A percentile compares a stretch with the other conserved stretches of the same genome.
phyloP scores from a whole-genome alignment of 768 basidiomycete species.

The Pleurotus platypus region DNA sequence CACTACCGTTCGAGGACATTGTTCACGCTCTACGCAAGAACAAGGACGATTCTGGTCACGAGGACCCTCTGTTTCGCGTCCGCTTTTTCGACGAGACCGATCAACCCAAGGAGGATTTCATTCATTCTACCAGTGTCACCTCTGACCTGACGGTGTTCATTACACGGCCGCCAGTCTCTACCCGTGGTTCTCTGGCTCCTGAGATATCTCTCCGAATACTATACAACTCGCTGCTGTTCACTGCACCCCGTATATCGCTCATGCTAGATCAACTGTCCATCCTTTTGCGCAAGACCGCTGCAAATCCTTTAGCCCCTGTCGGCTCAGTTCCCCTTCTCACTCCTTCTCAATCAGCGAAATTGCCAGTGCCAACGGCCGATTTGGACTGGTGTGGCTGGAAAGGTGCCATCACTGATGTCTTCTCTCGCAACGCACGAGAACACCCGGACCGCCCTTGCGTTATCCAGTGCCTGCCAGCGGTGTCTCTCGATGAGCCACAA shows the following conservation, averaged over 20 bases:
- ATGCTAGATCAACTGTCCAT: slow-evolving; percentile 85
- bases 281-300: slow-evolving; percentile 67
- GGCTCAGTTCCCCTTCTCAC: slow-evolving; percentile 83
- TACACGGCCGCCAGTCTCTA: slow-evolving; percentile 63
- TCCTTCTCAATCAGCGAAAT: slow-evolving; percentile 55
- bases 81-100: slow-evolving; percentile 97
- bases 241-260: slow-evolving; percentile 65
- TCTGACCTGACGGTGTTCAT: slow-evolving; percentile 95
- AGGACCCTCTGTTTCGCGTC: slow-evolving; percentile 82
- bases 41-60: slow-evolving; percentile 51
- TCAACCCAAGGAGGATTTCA: slow-evolving; percentile 65
- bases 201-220: slow-evolving; percentile 76
- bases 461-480: slow-evolving; percentile 65
- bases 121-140: slow-evolving; percentile 75
- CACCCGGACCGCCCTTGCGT: slow-evolving; percentile 88
- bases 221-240: slow-evolving; percentile 95
- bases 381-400: slow-evolving; percentile 98
- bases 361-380: slow-evolving; percentile 85
- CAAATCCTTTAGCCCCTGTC: slow-evolving; percentile 64
- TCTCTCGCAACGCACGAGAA: slow-evolving; percentile 78
- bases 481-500: slow-evolving; percentile 38
- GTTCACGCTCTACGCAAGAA: slow-evolving; percentile 63
- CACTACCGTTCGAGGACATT: slow-evolving; percentile 77
- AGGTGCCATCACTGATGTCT: slow-evolving; percentile 94
- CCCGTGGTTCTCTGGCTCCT: slow-evolving; percentile 69